phyloP scores from a whole-genome alignment of 768 basidiomycete genomes.

The Infundibulicybe gibba region DNA sequence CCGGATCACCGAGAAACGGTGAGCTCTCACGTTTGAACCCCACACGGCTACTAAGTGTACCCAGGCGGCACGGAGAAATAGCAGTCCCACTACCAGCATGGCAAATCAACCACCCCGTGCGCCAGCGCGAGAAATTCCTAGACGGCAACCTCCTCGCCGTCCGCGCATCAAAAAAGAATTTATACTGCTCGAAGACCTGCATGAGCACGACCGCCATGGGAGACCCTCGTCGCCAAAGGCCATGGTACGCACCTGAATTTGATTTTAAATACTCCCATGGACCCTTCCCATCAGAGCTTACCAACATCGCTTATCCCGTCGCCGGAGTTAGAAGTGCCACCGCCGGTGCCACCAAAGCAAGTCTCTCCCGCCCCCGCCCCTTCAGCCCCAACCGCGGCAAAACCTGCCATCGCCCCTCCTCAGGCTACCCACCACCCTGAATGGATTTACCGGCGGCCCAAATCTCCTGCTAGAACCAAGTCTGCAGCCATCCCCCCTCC shows the following conservation, averaged over 20 bases:
- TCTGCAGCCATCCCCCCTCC: not conserved
- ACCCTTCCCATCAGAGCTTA: not conserved
- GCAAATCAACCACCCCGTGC: not conserved
- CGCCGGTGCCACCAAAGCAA: not conserved
- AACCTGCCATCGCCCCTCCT: not conserved
- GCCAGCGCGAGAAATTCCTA: slow-evolving; percentile 8
- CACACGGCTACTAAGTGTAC: too few species aligned
- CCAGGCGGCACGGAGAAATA: too few species aligned
- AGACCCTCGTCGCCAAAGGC: too few species aligned
- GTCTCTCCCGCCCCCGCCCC: not conserved
- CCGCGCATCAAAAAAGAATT: slow-evolving; percentile 10
- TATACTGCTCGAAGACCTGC: slow-evolving; percentile 14
- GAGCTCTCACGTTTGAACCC: too few species aligned
- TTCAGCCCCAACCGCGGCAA: not conserved
- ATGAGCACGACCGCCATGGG: slow-evolving; percentile 2
- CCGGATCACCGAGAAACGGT: too few species aligned
- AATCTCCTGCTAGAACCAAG: slow-evolving; percentile 9
- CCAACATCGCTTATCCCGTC: too few species aligned
- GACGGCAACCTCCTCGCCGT: slow-evolving; percentile 8
- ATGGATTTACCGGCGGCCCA: slow-evolving; percentile 18
- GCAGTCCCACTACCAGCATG: too few species aligned
- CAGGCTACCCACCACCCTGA: slow-evolving; percentile 9
- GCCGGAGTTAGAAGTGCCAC: not conserved
- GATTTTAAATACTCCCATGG: not conserved
- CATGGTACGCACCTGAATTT: not conserved